Evolutionary conservation across 1,284 basidiomycete species (phyloP).

Genomic region (Austropuccinia psidii): DNA sequence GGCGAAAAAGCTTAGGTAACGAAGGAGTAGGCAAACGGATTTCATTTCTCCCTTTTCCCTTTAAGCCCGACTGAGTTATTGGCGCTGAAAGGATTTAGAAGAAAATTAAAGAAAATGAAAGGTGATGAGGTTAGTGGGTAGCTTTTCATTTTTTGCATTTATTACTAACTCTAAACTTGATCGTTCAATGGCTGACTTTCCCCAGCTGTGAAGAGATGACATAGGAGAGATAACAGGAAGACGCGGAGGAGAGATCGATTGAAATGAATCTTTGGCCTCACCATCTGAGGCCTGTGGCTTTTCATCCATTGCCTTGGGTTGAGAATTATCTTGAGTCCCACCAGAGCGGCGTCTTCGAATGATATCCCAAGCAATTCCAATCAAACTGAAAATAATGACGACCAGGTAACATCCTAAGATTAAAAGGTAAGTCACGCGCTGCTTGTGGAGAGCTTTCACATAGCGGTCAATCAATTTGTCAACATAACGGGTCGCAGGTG

Average conservation of each 20-base stretch:
- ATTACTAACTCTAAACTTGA: not conserved
- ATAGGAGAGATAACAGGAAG: not conserved
- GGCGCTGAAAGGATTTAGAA: not conserved
- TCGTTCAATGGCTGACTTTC: not conserved
- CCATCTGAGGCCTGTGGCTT: not conserved
- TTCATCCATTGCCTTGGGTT: not conserved
- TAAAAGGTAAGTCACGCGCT: slow-evolving; percentile 8
- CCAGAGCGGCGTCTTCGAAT: not conserved
- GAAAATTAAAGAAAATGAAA: not conserved
- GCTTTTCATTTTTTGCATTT: not conserved
- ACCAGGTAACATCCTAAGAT: slow-evolving; percentile 18
- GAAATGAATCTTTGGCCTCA: not conserved
- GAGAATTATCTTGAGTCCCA: not conserved
- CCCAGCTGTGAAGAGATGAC: not conserved
- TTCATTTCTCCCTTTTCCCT: not conserved
- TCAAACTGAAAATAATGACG: slow-evolving; percentile 3
- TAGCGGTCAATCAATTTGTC: slow-evolving; percentile 29
- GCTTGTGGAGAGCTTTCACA: slow-evolving; percentile 17
- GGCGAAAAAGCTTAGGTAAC: not conserved
- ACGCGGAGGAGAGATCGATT: slow-evolving; percentile 6
- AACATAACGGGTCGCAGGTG: slow-evolving; percentile 17
- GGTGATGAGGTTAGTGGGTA: not conserved
- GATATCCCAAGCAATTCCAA: slow-evolving; percentile 28
- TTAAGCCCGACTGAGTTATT: too few relatives aligned
- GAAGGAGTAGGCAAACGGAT: not conserved